Base-by-base conservation (phyloP, 208 protist genomes). In the Blastocrithidia nonstop region DNA sequence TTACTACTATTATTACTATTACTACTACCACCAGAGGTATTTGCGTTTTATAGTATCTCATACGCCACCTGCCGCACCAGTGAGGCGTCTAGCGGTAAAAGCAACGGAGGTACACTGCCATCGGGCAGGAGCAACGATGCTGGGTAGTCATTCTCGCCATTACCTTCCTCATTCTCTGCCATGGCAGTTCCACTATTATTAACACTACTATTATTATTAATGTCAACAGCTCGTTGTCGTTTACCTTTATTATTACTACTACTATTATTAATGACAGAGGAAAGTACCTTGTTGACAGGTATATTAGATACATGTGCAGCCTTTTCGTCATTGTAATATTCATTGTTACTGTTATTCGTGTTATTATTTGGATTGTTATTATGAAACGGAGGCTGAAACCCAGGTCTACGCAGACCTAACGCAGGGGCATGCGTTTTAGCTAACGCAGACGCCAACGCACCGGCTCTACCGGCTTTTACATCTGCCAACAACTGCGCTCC, bases 31-130 rank as follows among this genome's bases (percentile, higher is more conserved):
- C 13, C 29, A 13, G 13, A 16, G 0, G 67, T 71, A 5, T 68
- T 63, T 9, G 66, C 66, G 48, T 57, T 22, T 39, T 87, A 72
- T 5, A 88, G 35, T 8, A 88, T 88, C 32, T 88, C 78, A 57
- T 66, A 63, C 50, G 70, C 70, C 0, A 88, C 71, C 50, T 79
- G 67, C 17, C 62, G 50, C 21, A 88, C 72, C 27, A 88, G 67
- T 54, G 71, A 73, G 25, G 78, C 61, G 40, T 88, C 78, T 16
- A 86, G 71, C 2, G 71, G 67, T 26, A 35, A 54, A 5, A 86
- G 53, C 17, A 76, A 62, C 7, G 58, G 53, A 15, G 76, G 76
- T 38, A 86, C 71, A n/a, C 58, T 61, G 15, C 76, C 76, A 50
- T 86, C 76, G 7, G 71, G 64, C 26, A 73, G 64, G 45, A 86